Base-by-base conservation (phyloP, 2,329 filamentous ascomycete genomes). In the Pestalotiopsis sp. region DNA sequence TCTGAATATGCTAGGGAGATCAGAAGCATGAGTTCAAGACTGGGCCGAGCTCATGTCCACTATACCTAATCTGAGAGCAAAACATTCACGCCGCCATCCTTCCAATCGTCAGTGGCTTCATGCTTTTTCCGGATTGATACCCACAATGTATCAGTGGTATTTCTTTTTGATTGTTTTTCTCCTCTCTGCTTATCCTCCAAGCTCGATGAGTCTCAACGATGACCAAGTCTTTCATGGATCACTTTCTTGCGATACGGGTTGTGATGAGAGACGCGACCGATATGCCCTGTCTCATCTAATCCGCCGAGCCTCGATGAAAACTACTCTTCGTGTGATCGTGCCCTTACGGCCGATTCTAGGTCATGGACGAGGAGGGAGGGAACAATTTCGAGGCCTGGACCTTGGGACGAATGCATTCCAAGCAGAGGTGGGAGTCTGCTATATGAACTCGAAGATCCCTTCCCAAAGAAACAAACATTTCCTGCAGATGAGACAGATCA, bases 381-480 rank as follows among this genome's bases (percentile, higher is more conserved):
- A 9, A n/a, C 31, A 38, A 39, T 39, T 36, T 38, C 31, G 31
- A 36, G 31, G 6, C 31, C 31, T 36, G 31, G 31, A 36, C 31
- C 23, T 12, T 14, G 31, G 27, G 36, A 36, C 59, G 14, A 36
- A 36, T 36, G 6, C 31, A 38, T 62, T 36, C 25, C 59, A 39
- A 62, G 17, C 27, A 27, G 6, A 4, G 27, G n/a, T 36, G 17
- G 12, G 59, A 39, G 59, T 23, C 17, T 62, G 27, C 59, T 62
- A 62, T 62, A 62, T 62, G n/a, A 62, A 20, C 13, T 39, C 59
- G 59, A 39, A 14, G 59, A 62, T 62, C 59, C 59, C 59, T 62
- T 62, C 31, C 59, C 31, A 39, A 52, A 52, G 14, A 49, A 61
- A 36, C 31, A 9, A 36, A 36, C 31, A 59, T 23, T 38, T 20